Base-by-base conservation (phyloP, 2,329 filamentous ascomycete genomes). In the Aspergillus nomiae region DNA sequence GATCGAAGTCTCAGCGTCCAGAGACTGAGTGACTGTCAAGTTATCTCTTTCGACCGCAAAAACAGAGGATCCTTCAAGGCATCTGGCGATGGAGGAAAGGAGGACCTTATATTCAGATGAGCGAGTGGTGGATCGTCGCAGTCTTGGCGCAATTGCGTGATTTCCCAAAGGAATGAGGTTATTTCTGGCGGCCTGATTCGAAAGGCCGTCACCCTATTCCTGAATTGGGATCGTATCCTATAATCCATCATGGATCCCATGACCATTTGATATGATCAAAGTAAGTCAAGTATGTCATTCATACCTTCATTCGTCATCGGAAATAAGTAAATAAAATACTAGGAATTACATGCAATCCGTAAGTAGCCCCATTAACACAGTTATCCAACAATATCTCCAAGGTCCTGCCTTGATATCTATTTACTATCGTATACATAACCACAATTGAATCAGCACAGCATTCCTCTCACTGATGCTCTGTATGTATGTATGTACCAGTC, bases 101-200 rank as follows among this genome's bases (percentile, higher is more conserved):
- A 45, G 65, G 57, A 58, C 69, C 67, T 75, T 76, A 75, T 76
- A 74, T 70, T 70, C 63, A 43, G 30, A 48, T 45, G 34, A 36
- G 21, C 38, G 61, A 55, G 67, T 64, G 59, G 66, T 34, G 48
- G 65, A 65, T 59, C 59, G 50, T 53, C 59, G 14, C 30, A 60
- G 71, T 41, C 73, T 76, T 76, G 74, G 74, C 74, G 63, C 56
- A 72, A 76, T 76, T 71, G 73, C 74, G 73, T 76, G 73, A 70
- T 76, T 68, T 61, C 59, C n/a, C 16, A 21, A 24, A 10, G 43
- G 12, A 43, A 58, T 61, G 46, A 61, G 55, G 60, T 55, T 54
- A 32, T 34, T 6, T 12, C 30, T 19, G 2, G 21, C 26, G 21
- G 41, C 34, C 34, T 38, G 26, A 43, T 21, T 55, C 32, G 30